phyloP scores from a whole-genome alignment of 306 rosid species.

The Potentilla sterilis region DNA sequence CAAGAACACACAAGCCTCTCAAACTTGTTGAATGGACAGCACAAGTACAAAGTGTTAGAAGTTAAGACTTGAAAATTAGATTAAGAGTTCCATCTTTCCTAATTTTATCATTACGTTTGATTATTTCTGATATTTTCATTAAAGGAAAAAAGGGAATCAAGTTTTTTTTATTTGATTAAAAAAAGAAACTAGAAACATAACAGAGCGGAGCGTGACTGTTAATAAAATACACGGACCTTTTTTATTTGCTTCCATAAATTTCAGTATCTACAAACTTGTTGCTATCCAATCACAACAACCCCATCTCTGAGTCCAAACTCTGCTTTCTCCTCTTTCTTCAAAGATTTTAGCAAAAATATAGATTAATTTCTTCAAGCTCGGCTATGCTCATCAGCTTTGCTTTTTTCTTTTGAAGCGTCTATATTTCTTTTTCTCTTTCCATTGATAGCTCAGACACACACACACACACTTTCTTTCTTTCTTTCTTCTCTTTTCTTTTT shows the following conservation, averaged over 20 bases:
- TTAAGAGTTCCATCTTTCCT: no score
- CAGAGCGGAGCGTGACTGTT: constrained; percentile 15
- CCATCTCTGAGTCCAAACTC: constrained; percentile 44
- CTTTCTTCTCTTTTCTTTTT: constrained; percentile 33
- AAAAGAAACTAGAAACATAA: neutral
- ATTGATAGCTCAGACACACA: constrained; percentile 23
- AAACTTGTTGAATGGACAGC: no score
- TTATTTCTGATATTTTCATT: no score
- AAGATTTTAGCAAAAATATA: constrained; percentile 28
- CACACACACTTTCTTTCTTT: neutral
- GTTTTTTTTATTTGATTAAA: no score
- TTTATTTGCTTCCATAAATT: constrained; percentile 26
- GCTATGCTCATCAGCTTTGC: constrained; percentile 27
- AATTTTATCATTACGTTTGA: no score
- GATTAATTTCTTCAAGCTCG: constrained; percentile 54
- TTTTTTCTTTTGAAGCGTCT: constrained; percentile 28
- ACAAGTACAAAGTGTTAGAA: no score
- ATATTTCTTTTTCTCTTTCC: constrained; percentile 21
- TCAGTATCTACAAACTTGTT: constrained; percentile 57
- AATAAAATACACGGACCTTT: constrained; percentile 44
- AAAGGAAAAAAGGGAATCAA: no score
- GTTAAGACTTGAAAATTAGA: no score
- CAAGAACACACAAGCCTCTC: no score
- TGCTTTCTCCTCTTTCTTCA: constrained; percentile 21
- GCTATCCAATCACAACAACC: constrained; percentile 59